phyloP scores from a whole-genome alignment of 192 early-diverging fungal species.

The Thamnidium elegans region DNA sequence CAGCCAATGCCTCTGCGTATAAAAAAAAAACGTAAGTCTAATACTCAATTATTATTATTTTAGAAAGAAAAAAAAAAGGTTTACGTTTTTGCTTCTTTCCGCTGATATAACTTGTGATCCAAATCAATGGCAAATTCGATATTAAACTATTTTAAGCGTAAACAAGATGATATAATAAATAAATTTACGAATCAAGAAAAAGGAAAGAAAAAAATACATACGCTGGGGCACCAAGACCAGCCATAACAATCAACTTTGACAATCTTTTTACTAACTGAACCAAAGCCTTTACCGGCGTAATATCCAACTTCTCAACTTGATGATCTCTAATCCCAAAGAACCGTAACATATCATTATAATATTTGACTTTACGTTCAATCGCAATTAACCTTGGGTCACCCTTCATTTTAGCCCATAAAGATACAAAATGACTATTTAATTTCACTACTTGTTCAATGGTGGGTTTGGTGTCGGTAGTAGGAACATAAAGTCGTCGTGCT shows the following conservation, averaged over 20 bases:
- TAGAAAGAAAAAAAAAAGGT: not conserved
- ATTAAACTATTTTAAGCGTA: slow-evolving; percentile 38
- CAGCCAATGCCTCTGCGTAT: slow-evolving; percentile 71
- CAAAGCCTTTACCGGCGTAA: slow-evolving; percentile 65
- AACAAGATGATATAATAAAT: not conserved
- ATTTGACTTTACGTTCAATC: slow-evolving; percentile 63
- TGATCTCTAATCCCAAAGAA: slow-evolving; percentile 95
- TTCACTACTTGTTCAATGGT: slow-evolving; percentile 82
- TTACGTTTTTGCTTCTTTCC: slow-evolving; percentile 50
- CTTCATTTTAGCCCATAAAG: slow-evolving; percentile 75
- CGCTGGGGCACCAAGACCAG: slow-evolving; percentile 82
- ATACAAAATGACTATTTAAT: slow-evolving; percentile 81
- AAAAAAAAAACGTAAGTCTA: no score
- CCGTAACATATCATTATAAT: slow-evolving; percentile 84
- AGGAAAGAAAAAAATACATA: slow-evolving; percentile 35
- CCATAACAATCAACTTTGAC: slow-evolving; percentile 66
- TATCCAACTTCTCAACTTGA: slow-evolving; percentile 81
- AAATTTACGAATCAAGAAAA: not conserved
- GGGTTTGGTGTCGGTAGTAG: slow-evolving; percentile 67
- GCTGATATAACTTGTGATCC: slow-evolving; percentile 49
- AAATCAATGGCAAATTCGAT: slow-evolving; percentile 51
- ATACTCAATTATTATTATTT: no score
- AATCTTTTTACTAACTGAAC: slow-evolving; percentile 65
- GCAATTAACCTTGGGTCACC: slow-evolving; percentile 74
- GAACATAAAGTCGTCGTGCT: slow-evolving; percentile 85